These are phyloP conservation scores for Euclidium syriacum DNA, from an alignment of 345 rosid species.

Conservation along the genomic window DNA sequence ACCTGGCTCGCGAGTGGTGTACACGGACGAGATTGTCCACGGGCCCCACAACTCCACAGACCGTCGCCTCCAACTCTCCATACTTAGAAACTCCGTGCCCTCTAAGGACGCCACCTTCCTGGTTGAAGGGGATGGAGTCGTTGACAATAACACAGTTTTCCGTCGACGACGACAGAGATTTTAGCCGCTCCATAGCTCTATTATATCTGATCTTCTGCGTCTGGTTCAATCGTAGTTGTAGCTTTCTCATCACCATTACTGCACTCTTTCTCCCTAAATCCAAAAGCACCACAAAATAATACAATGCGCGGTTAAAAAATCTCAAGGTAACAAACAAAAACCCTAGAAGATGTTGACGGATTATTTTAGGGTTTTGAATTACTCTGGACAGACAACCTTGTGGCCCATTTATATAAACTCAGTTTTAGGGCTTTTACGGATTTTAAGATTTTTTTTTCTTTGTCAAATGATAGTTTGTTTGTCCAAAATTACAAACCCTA, in stretches of 20 bases:
- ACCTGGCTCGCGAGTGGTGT: constrained; percentile 79
- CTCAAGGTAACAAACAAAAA: too few species aligned
- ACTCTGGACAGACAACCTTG: too few species aligned
- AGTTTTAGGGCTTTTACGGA: too few species aligned
- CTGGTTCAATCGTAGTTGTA: constrained; percentile 55
- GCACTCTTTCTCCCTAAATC: background rate
- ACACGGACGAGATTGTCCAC: constrained; percentile 84
- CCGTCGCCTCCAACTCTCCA: constrained; percentile 75
- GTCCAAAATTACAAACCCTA: too few species aligned
- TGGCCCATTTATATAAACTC: too few species aligned
- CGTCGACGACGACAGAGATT: constrained; percentile 59
- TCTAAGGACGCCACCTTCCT: constrained; percentile 87
- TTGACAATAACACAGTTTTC: constrained; percentile 67
- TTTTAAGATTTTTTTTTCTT: too few species aligned
- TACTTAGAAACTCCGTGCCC: constrained; percentile 88
- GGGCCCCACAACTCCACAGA: constrained; percentile 93
- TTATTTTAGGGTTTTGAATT: too few species aligned
- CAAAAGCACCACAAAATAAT: too few species aligned
- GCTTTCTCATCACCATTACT: constrained; percentile 46
- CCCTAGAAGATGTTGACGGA: too few species aligned
- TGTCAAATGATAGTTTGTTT: too few species aligned
- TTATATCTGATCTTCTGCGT: constrained; percentile 75
- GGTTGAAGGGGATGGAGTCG: constrained; percentile 67
- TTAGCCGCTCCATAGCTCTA: constrained; percentile 67
- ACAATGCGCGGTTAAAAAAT: too few species aligned